Base-by-base conservation (phyloP, 768 basidiomycete species). In the Pleurotus eryngii region DNA sequence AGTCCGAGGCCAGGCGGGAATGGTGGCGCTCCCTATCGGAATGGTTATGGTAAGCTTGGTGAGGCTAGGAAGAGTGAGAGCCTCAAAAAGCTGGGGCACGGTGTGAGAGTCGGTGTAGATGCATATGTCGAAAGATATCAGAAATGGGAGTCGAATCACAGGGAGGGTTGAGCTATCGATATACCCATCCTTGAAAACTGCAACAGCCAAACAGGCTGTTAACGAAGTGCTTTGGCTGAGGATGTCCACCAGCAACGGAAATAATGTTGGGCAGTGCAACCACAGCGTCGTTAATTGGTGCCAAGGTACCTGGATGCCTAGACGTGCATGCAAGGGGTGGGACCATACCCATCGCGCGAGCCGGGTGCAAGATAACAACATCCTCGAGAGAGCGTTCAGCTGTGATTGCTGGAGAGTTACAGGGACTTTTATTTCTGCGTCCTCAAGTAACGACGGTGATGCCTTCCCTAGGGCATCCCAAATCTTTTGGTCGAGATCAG, bases 251-350 rank as follows among this genome's bases (percentile, higher is more conserved):
- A 47, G 22, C 3, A 35, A 43, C 9, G 53, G 11, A 26, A 57
- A 56, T 24, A 55, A 43, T 46, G 43, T 49, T 11, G 55, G 46
- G 47, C 43, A 24, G 24, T 56, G 55, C 14, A 60, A 46, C 46
- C 55, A 45, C 2, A 40, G 26, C 6, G 46, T 55, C 39, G 59
- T 60, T 17, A 60, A 38, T 14, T 55, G 54, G n/a, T 60, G 47
- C 55, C 51, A 54, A 11, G 51, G 51, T 5, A 38, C 39, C 20
- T 43, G 35, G 18, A 54, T 4, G 14, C 12, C 18, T n/a, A 22
- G 51, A 15, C 38, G 14, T 42, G 38, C 22, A 38, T n/a, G 50
- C 38, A 54, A 38, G 5, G 51, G 51, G 42, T 54, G 51, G 37
- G 51, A 54, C 51, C 51, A 54, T n/a, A 42, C 51, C 17, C 39